phyloP scores from a whole-genome alignment of 352 stramenopile species.

The Phytophthora pistaciae region DNA sequence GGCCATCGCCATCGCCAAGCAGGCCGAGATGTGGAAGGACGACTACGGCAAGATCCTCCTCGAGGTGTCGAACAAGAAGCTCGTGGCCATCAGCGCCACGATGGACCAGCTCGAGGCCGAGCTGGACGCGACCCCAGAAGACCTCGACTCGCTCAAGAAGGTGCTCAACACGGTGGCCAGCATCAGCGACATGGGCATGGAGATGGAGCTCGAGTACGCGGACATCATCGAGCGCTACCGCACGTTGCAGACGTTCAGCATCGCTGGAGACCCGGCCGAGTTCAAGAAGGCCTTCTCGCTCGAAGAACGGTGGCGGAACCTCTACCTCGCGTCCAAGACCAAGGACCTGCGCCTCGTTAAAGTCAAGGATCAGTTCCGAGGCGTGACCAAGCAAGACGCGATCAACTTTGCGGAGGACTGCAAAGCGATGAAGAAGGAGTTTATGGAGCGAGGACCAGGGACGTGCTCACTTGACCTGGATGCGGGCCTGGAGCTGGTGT shows the following conservation, averaged over 20 bases:
- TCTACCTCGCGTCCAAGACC: slow-evolving; percentile 90
- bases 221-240: slow-evolving; percentile 95
- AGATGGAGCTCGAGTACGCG: slow-evolving; percentile 94
- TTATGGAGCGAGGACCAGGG: slow-evolving; percentile 86
- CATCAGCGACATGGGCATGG: slow-evolving; percentile 91
- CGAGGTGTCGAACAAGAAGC: slow-evolving; percentile 87
- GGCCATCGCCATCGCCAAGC: slow-evolving; percentile 89
- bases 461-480: slow-evolving; percentile 89
- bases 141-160: slow-evolving; percentile 95
- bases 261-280: slow-evolving; percentile 78
- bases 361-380: slow-evolving; percentile 96
- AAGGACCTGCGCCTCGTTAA: slow-evolving; percentile 93
- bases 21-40: slow-evolving; percentile 95
- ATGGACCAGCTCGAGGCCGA: slow-evolving; percentile 87
- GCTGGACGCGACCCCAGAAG: slow-evolving; percentile 78
- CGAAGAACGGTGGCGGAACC: slow-evolving; percentile 81
- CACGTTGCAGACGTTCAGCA: slow-evolving; percentile 85
- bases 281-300: slow-evolving; percentile 80
- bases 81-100: slow-evolving; percentile 74
- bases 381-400: slow-evolving; percentile 94
- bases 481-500: slow-evolving; percentile 88
- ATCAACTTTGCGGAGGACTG: slow-evolving; percentile 91
- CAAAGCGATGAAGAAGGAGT: slow-evolving; percentile 88
- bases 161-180: slow-evolving; percentile 93
- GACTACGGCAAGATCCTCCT: slow-evolving; percentile 95